Evolutionary conservation across 331 rosid species (phyloP).

Genomic region (Quercus tomentella): DNA sequence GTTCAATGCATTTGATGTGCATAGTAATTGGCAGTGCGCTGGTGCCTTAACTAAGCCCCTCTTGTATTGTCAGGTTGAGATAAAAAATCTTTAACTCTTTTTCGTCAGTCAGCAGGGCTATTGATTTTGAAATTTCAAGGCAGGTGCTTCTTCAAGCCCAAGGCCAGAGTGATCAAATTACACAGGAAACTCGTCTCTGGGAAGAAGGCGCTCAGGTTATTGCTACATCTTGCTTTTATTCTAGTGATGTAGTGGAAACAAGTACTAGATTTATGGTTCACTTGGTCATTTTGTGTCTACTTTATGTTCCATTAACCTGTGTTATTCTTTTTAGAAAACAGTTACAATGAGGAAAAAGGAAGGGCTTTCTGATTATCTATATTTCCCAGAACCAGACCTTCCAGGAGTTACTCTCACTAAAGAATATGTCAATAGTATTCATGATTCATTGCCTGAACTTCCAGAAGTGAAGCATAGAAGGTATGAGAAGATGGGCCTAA

Average conservation of each 20-base stretch:
- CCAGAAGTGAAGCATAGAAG: slow-evolving; percentile 87
- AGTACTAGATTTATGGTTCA: slow-evolving; percentile 5
- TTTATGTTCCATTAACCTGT: slow-evolving; percentile 18
- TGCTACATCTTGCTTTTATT: slow-evolving; percentile 19
- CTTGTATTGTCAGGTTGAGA: slow-evolving; percentile 73
- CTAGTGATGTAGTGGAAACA: slow-evolving; percentile 7
- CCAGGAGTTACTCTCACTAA: slow-evolving; percentile 69
- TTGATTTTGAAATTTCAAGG: slow-evolving; percentile 91
- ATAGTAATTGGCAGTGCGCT: background rate
- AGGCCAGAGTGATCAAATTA: slow-evolving; percentile 70
- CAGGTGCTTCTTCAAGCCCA: slow-evolving; percentile 67
- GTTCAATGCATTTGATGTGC: background rate
- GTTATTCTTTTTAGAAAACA: slow-evolving; percentile 59
- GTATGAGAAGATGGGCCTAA: slow-evolving; percentile 76
- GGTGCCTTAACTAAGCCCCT: slow-evolving; percentile 15
- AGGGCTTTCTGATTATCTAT: slow-evolving; percentile 95
- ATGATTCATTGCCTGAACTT: slow-evolving; percentile 74
- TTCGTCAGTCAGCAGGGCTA: slow-evolving; percentile 73
- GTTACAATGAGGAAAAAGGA: slow-evolving; percentile 97
- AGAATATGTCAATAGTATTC: slow-evolving; percentile 59
- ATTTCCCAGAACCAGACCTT: slow-evolving; percentile 97
- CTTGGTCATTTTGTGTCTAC: slow-evolving; percentile 21
- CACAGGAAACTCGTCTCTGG: slow-evolving; percentile 91
- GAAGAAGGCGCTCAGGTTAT: slow-evolving; percentile 90
- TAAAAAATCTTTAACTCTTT: slow-evolving; percentile 86